Evolutionary conservation across 169 alveolate species (phyloP).

Genomic region (Cryptosporidium sp.): DNA sequence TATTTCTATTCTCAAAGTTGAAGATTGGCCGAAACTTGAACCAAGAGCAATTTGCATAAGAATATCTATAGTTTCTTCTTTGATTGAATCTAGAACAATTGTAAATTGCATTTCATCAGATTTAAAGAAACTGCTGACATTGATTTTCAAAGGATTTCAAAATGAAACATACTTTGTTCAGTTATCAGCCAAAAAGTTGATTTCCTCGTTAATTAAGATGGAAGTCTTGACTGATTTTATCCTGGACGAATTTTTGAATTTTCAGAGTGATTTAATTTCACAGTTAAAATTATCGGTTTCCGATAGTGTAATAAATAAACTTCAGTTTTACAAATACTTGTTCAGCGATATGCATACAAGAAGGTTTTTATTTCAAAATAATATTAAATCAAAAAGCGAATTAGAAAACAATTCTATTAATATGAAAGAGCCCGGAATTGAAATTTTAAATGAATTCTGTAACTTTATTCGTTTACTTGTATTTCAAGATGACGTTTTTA

Average conservation of each 20-base stretch:
- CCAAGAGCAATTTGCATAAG: constrained; percentile 46
- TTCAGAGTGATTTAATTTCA: constrained; percentile 9
- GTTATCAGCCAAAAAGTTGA: not conserved
- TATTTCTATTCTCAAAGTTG: not conserved
- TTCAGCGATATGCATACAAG: not conserved
- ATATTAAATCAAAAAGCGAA: not conserved
- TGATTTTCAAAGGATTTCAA: constrained; percentile 24
- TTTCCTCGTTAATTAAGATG: constrained; percentile 2
- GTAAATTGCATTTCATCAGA: not conserved
- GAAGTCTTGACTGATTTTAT: not conserved
- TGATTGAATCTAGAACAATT: not conserved
- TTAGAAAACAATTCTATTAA: not conserved
- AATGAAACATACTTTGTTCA: constrained; percentile 41
- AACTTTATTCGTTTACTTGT: constrained; percentile 3
- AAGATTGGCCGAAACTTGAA: constrained; percentile 27
- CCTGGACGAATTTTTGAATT: not conserved
- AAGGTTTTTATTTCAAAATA: not conserved
- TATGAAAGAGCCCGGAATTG: not conserved
- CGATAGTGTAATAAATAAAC: not conserved
- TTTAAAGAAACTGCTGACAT: not conserved
- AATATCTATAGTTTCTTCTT: not conserved
- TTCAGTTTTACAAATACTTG: constrained; percentile 31
- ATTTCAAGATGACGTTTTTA: not conserved
- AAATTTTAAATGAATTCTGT: not conserved
- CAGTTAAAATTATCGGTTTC: not conserved